These are phyloP conservation scores for Debaryomyces maramus DNA, from an alignment of 805 yeast species.

Conservation along the genomic window DNA sequence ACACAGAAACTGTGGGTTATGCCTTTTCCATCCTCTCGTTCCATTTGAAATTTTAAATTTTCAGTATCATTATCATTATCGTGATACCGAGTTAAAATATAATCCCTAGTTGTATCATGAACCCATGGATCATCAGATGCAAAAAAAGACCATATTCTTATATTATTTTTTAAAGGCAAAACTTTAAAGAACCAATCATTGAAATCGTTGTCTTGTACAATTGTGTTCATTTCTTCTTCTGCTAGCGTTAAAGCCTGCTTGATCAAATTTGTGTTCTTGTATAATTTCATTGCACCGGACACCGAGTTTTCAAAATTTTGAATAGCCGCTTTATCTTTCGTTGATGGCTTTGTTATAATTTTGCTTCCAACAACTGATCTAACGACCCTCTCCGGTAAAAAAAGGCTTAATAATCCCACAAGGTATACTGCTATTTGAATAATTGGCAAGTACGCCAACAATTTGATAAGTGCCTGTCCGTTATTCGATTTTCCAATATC, in stretches of 20 bases:
- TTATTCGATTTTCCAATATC: constrained; percentile 53
- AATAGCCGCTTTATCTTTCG: constrained; percentile 17
- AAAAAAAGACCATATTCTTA: constrained; percentile 54
- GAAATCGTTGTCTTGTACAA: constrained; percentile 48
- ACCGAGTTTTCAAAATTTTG: constrained; percentile 37
- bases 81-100: constrained; percentile 39
- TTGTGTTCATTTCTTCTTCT: constrained; percentile 55
- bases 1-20: constrained; percentile 65
- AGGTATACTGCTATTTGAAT: constrained; percentile 19
- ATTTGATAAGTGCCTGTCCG: constrained; percentile 27
- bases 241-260: constrained; percentile 59
- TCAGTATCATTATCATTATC: constrained; percentile 20
- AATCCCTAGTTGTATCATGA: constrained; percentile 47
- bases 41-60: constrained; percentile 29
- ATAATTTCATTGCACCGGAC: constrained; percentile 43
- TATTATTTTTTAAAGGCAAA: constrained; percentile 19
- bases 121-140: constrained; percentile 71
- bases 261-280: constrained; percentile 44
- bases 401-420: constrained; percentile 28
- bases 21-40: constrained; percentile 34
- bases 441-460: constrained; percentile 30
- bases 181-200: constrained; percentile 48
- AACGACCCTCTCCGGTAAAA: constrained; percentile 20
- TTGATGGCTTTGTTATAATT: constrained; percentile 26
- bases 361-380: constrained; percentile 20